A percentile compares a stretch with the other conserved stretches of the same genome.
Conservation (phyloP, 495 filamentous ascomycete species). For the Trichoderma parareesei region DNA sequence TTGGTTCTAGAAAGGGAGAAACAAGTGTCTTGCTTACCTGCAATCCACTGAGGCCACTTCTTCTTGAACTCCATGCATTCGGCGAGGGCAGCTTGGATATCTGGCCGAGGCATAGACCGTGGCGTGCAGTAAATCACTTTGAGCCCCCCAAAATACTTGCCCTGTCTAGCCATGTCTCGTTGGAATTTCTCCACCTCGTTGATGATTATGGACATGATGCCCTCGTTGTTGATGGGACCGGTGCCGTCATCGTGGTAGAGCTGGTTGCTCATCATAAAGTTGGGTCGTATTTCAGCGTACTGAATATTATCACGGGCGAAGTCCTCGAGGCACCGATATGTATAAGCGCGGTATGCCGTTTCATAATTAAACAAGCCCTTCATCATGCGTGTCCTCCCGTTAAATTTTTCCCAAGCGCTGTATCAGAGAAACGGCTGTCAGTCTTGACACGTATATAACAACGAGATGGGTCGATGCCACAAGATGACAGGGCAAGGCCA, state of each 20-base stretch:
- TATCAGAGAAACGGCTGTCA: background rate
- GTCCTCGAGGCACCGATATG: constrained; percentile 35
- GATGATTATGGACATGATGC: constrained; percentile 43
- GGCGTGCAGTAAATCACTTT: constrained; percentile 48
- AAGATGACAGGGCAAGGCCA: background rate
- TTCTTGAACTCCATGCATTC: constrained; percentile 72
- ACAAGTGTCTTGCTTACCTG: constrained; percentile 25
- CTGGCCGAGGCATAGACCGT: constrained; percentile 46
- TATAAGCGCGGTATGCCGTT: constrained; percentile 42
- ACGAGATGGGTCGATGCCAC: too few relatives aligned
- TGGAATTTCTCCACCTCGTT: constrained; percentile 39
- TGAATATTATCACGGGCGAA: constrained; percentile 48
- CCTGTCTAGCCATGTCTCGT: constrained; percentile 17
- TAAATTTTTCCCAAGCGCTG: constrained; percentile 49
- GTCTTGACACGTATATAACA: background rate
- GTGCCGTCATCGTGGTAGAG: constrained; percentile 38
- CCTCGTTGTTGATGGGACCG: constrained; percentile 34
- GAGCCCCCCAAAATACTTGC: constrained; percentile 30
- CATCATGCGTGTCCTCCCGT: constrained; percentile 50
- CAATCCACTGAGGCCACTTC: constrained; percentile 61
- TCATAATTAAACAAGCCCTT: constrained; percentile 52
- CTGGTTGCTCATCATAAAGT: constrained; percentile 48
- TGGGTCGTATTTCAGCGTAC: constrained; percentile 50
- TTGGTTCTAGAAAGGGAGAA: background rate
- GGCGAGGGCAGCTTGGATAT: constrained; percentile 58